phyloP scores from a whole-genome alignment of 2,329 filamentous ascomycete genomes.

The Colletotrichum sp. region DNA sequence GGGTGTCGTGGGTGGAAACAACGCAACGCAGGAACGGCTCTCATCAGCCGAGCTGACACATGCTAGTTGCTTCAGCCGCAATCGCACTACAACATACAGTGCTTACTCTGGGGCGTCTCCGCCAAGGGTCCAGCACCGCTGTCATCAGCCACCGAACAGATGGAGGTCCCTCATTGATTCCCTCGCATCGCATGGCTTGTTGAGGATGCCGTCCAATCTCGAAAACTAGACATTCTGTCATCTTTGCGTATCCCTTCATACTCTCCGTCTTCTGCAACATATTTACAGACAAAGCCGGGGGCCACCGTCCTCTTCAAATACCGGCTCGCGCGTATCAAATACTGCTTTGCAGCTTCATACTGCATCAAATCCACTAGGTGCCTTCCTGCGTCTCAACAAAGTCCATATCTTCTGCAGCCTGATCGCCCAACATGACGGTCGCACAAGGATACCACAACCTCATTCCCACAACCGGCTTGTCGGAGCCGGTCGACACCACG shows the following conservation, averaged over 20 bases:
- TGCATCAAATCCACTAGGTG: not conserved
- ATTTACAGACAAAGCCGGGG: not conserved
- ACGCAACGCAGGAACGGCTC: not conserved
- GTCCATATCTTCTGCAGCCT: not conserved
- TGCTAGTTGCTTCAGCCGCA: slow-evolving; percentile 1
- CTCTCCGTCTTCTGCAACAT: not conserved
- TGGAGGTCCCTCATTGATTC: not conserved
- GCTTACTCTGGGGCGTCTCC: slow-evolving; percentile 1
- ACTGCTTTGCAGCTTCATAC: not conserved
- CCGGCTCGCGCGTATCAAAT: not conserved
- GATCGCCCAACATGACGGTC: slow-evolving; percentile 9
- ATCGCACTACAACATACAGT: not conserved
- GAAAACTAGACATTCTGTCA: not conserved
- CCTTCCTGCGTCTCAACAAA: not conserved
- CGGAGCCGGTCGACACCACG: slow-evolving; percentile 49
- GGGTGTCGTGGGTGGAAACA: not conserved
- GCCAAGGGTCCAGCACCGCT: not conserved
- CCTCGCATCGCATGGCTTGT: not conserved
- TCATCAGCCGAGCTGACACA: not conserved
- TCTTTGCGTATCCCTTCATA: not conserved
- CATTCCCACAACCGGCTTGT: slow-evolving; percentile 27
- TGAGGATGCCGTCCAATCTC: not conserved
- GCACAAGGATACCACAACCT: slow-evolving; percentile 14
- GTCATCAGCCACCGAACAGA: not conserved
- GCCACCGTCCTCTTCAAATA: not conserved